Evolutionary conservation across 2,329 filamentous ascomycete species (phyloP), one percentile per base, ranked within the genome.

Genomic region (Onygenales sp.): DNA sequence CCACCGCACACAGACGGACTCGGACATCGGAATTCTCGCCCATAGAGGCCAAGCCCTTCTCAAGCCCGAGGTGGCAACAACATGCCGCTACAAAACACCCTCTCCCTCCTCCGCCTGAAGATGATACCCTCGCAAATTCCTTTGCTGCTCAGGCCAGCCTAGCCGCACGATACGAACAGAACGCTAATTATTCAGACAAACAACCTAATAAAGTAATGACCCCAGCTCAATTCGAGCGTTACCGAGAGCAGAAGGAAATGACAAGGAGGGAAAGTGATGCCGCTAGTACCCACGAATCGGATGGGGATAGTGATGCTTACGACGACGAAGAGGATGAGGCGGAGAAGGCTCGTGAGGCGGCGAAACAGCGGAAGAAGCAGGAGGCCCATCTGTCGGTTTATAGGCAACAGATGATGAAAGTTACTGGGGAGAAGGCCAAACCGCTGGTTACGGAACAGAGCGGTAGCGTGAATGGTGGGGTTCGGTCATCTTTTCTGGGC

Each of bases 381-480:
- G 89, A 95, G 69, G 90, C 90, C 10, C 89, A 93, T 66, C 85
- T 95, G 76, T 80, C 89, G 1, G 85, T 95, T 1, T 95, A 95
- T 68, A 82, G 90, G 54, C 90, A 95, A 68, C 87, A 93, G 70
- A 95, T 95, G 90, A 95, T 92, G 87, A 95, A 95, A 71, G 86
- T 93, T 33, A 94, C 89, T 0, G 90, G 90, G 47, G 88, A 92
- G 41, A 41, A 50, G 31, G 14, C 36, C 39, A 56, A 57, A n/a
- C 3, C 77, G 4, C 69, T 76, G 9, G 71, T 73, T 43, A 68
- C 77, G 2, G 61, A 60, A 11, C 64, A 73, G 9, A 68, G 77
- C 31, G 80, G 82, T n/a, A 77, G 81, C 11, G 72, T 74, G 49
- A 68, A 84, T 56, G 75, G 78, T 14, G 73, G 78, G 36, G 82